Conservation (phyloP, 495 filamentous ascomycete genomes). For the Acidomyces sp. region DNA sequence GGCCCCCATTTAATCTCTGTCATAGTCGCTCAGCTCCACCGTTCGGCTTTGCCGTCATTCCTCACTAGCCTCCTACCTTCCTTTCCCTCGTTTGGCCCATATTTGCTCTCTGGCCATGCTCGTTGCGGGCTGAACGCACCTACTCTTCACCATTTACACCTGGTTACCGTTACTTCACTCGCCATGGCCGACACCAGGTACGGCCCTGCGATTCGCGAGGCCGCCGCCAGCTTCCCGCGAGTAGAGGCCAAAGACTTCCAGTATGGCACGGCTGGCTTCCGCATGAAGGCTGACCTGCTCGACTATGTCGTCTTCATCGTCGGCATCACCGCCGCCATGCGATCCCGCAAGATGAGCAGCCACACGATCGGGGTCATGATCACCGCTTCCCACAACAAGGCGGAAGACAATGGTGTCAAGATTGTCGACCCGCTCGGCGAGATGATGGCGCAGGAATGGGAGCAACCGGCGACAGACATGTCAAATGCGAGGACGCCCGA, state of each 20-base stretch:
- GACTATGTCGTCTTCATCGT: slow-evolving; percentile 86
- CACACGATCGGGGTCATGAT: slow-evolving; percentile 97
- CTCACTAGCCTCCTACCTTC: no score
- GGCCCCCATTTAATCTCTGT: no score
- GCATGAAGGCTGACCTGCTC: slow-evolving; percentile 60
- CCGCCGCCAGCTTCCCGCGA: slow-evolving; percentile 49
- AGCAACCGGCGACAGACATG: slow-evolving; percentile 69
- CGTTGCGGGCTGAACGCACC: no score
- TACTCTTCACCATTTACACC: not conserved
- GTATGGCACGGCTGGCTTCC: slow-evolving; percentile 92
- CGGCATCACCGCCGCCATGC: slow-evolving; percentile 76
- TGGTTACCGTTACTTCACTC: not conserved
- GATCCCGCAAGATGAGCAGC: slow-evolving; percentile 74
- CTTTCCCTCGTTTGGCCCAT: no score
- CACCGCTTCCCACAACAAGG: slow-evolving; percentile 94
- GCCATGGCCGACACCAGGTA: slow-evolving; percentile 2
- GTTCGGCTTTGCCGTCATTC: no score
- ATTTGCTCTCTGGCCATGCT: no score
- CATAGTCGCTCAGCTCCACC: no score
- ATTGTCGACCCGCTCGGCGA: slow-evolving; percentile 79
- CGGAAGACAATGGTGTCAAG: slow-evolving; percentile 96
- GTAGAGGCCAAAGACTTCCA: slow-evolving; percentile 56
- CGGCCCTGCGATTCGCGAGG: slow-evolving; percentile 26
- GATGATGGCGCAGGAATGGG: slow-evolving; percentile 48
- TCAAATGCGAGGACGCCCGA: slow-evolving; percentile 70